phyloP scores from a whole-genome alignment of 106 monocot genomes.

The Amphibolis antarctica region DNA sequence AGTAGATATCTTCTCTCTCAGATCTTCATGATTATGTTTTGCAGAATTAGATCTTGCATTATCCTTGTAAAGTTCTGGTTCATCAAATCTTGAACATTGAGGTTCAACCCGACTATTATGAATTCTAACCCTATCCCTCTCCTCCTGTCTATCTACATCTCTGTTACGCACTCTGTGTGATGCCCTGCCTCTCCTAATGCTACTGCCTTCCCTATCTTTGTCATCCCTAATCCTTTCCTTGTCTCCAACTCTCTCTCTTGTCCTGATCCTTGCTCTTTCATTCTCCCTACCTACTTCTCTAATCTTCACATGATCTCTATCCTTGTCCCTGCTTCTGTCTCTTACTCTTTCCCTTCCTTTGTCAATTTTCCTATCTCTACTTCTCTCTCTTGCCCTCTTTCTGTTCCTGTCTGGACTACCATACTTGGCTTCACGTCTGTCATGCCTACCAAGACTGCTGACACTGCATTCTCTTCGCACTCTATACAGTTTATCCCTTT shows the following conservation, averaged over 20 bases:
- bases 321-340: slow-evolving; percentile 17
- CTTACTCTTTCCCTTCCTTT: slow-evolving; percentile 12
- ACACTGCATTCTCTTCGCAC: slow-evolving; percentile 38
- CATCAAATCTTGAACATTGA: slow-evolving; percentile 35
- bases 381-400: slow-evolving; percentile 15
- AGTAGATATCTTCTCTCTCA: slow-evolving; percentile 16
- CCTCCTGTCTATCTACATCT: slow-evolving; percentile 12
- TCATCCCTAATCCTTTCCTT: slow-evolving; percentile 25
- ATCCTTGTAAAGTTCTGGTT: slow-evolving; percentile 19
- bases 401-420: slow-evolving; percentile 24
- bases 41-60: slow-evolving; percentile 34
- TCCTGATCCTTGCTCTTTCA: slow-evolving; percentile 12
- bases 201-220: slow-evolving; percentile 36
- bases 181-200: slow-evolving; percentile 27
- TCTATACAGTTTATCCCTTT: slow-evolving; percentile 4
- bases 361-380: slow-evolving; percentile 26
- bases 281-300: slow-evolving; percentile 20
- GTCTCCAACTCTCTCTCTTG: slow-evolving; percentile 10
- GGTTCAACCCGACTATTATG: slow-evolving; percentile 31
- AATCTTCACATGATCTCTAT: slow-evolving; percentile 25
- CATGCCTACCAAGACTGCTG: slow-evolving; percentile 27
- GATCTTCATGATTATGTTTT: slow-evolving; percentile 19
- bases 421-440: slow-evolving; percentile 18
- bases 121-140: slow-evolving; percentile 18
- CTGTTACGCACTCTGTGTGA: slow-evolving; percentile 13